These are phyloP conservation scores for Colletotrichum sp. DNA, from an alignment of 2,329 filamentous ascomycete genomes.

Conservation along the genomic window DNA sequence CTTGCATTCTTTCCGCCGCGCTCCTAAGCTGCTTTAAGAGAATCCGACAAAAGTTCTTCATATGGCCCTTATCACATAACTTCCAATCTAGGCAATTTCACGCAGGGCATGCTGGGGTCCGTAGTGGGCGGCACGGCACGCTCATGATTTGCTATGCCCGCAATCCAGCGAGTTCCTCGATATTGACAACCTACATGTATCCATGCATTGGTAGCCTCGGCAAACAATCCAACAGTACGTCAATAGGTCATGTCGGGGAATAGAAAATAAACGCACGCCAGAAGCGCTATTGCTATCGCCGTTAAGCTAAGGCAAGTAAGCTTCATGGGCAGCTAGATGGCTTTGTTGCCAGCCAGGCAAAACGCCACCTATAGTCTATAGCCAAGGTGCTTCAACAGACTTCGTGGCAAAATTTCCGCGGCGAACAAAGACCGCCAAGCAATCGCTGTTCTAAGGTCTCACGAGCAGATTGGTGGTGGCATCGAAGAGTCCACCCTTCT, in stretches of 20 bases:
- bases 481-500: neutral
- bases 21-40: neutral
- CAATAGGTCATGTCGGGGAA: neutral
- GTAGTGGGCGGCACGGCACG: accelerated
- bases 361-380: neutral
- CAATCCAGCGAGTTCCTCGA: neutral
- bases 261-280: neutral
- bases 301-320: neutral
- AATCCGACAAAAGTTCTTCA: neutral
- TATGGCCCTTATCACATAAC: accelerated
- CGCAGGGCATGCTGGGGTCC: neutral
- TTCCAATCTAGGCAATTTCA: neutral
- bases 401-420: neutral
- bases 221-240: neutral
- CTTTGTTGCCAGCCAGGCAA: neutral
- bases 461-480: neutral
- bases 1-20: neutral
- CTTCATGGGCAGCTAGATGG: neutral
- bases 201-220: neutral
- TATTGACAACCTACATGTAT: neutral
- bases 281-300: neutral
- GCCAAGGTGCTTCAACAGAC: neutral
- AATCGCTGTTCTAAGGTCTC: neutral
- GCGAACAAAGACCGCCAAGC: neutral
- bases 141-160: neutral